Evolutionary conservation across 1,284 basidiomycete genomes (phyloP), one percentile per base, ranked within the genome.

Genomic region (Cutaneotrichosporon spelunceum): DNA sequence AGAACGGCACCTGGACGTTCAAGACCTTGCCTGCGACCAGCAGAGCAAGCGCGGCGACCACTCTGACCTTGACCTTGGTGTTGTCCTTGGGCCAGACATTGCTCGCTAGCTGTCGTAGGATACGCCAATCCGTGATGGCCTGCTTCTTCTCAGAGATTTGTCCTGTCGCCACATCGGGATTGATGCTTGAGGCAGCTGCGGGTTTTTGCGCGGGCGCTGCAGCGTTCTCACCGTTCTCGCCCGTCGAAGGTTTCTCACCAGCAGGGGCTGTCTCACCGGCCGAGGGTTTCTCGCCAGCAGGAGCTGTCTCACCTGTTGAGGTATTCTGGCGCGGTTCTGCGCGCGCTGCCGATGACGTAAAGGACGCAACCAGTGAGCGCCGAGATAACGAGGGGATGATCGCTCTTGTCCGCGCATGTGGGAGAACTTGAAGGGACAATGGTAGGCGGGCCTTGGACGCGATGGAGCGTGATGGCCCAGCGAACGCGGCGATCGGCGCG

Each of bases 1-100:
- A 84, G 68, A 93, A 86, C 0, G 96, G 95, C 6, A 99, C 94
- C 83, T 98, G 95, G 0, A 99, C 95, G 74, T 98, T 99, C 62
- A 98, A 81, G 29, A 94, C 90, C 84, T 99, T 99, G 58, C 92
- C 94, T 7, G 85, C 82, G 39, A 98, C 82, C 39, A 99, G 82
- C 59, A 99, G 79, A 0, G 82, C 84, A 53, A 99, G 84, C 0
- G 96, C 96, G 6, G 90, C 76, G 0, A 97, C 70, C 6, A 99
- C 95, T 5, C 93, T 86, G 53, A 84, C 82, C 66, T 85, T 85
- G 56, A 83, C 82, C 6, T 75, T 71, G 49, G 72, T 74, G 59
- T 83, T 81, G 23, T 80, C 79, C 66, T 81, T 82, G 0, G 85
- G 84, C 85, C 85, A 86, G 34, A 85, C 81, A 64, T 86, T 83